Conservation (phyloP, 129 eudicot genomes). For the Centrapalus pauciflorus region DNA sequence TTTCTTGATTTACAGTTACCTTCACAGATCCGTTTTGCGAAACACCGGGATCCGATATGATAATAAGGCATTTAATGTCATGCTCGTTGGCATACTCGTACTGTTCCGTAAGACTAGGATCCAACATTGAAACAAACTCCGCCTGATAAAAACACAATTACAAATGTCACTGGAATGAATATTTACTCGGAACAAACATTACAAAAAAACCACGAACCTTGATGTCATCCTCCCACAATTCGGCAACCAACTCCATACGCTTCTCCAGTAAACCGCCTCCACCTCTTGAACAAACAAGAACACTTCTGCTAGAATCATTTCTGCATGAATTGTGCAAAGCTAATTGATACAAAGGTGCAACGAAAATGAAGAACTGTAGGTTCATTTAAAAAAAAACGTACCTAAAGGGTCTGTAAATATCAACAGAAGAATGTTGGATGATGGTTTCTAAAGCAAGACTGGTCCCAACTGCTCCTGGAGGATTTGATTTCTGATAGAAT, state of each 20-base stretch:
- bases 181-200: background rate
- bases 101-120: slow-evolving; percentile 92
- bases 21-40: slow-evolving; percentile 65
- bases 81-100: slow-evolving; percentile 92
- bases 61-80: slow-evolving; percentile 83
- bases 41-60: slow-evolving; percentile 65
- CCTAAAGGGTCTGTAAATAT: slow-evolving; percentile 55
- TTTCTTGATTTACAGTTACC: slow-evolving; percentile 36
- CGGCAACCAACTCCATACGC: slow-evolving; percentile 92
- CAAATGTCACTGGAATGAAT: background rate
- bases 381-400: slow-evolving; percentile 15
- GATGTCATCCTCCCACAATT: slow-evolving; percentile 75
- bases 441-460: slow-evolving; percentile 93
- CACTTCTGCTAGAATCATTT: slow-evolving; percentile 41
- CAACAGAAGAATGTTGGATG: slow-evolving; percentile 64
- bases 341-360: background rate
- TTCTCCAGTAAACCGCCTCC: slow-evolving; percentile 86
- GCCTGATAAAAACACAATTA: slow-evolving; percentile 50
- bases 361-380: background rate
- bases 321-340: slow-evolving; percentile 25
- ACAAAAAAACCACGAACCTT: slow-evolving; percentile 42
- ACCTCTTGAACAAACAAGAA: slow-evolving; percentile 96
- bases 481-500: slow-evolving; percentile 73
- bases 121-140: slow-evolving; percentile 66
- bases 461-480: slow-evolving; percentile 92